A percentile compares a stretch with the other conserved stretches of the same genome.
These are phyloP conservation scores for Solanum tarapatanum DNA, from an alignment of 257 asterid species.

Conservation along the genomic window DNA sequence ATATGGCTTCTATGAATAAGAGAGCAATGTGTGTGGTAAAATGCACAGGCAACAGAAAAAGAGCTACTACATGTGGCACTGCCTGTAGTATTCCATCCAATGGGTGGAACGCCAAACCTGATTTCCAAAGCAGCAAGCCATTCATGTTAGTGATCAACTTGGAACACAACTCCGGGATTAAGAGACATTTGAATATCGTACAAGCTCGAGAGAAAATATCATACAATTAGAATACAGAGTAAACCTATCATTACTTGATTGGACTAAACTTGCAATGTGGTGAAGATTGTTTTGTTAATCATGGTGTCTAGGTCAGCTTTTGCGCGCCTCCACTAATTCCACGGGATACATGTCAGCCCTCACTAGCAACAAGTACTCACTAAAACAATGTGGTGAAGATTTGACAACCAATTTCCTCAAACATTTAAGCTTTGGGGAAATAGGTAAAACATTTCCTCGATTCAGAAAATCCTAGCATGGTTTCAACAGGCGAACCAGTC, in stretches of 20 bases:
- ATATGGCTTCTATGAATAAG: conserved; percentile 63
- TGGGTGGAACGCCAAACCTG: conserved; percentile 95
- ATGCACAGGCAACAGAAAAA: conserved; percentile 71
- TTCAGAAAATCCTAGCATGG: background rate
- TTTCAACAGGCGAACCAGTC: background rate
- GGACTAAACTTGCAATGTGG: background rate
- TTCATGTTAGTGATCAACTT: background rate
- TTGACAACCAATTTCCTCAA: background rate
- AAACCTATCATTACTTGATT: background rate
- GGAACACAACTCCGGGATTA: background rate
- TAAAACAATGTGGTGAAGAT: background rate
- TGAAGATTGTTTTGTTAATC: background rate
- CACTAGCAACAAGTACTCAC: background rate
- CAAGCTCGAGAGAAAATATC: background rate
- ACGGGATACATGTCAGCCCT: background rate
- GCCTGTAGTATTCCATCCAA: conserved; percentile 93
- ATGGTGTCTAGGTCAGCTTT: background rate
- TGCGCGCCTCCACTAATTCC: background rate
- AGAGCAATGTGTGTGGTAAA: conserved; percentile 68
- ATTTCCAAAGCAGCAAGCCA: background rate
- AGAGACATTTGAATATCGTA: background rate
- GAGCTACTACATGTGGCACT: conserved; percentile 69
- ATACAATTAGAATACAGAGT: background rate
- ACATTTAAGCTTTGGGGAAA: background rate
- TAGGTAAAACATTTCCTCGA: background rate